These are phyloP conservation scores for Sindora glabra DNA, from an alignment of 306 rosid genomes.

Conservation along the genomic window DNA sequence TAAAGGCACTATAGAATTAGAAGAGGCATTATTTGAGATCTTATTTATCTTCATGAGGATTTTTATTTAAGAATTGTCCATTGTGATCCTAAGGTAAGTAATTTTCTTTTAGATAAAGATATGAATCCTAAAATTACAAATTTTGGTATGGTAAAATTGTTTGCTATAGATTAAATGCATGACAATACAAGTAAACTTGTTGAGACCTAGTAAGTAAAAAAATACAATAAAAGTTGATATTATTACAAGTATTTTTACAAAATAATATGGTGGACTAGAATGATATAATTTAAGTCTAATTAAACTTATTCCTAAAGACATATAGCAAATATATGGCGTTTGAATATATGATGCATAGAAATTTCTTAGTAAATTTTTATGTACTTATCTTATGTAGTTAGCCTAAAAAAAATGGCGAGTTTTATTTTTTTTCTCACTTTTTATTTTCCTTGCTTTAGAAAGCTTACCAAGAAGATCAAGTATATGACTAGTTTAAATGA, in stretches of 20 bases:
- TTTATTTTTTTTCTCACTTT: too few species aligned
- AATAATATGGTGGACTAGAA: too few species aligned
- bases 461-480: background rate
- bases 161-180: background rate
- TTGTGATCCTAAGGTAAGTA: constrained; percentile 18
- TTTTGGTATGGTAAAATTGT: constrained; percentile 24
- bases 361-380: constrained; percentile 18
- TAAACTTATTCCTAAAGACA: background rate
- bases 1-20: constrained; percentile 1
- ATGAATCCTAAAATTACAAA: constrained; percentile 26
- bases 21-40: background rate
- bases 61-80: constrained; percentile 15
- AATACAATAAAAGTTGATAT: too few species aligned
- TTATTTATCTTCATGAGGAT: constrained; percentile 24
- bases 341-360: constrained; percentile 19
- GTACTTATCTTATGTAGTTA: constrained; percentile 12
- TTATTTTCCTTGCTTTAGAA: background rate
- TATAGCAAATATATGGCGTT: constrained; percentile 35
- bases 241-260: too few species aligned
- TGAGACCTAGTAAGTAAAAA: constrained; percentile 2
- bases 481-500: background rate
- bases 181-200: constrained; percentile 4
- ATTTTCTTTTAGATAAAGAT: constrained; percentile 10
- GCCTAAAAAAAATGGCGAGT: constrained; percentile 9
- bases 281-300: too few species aligned